Evolutionary conservation across 257 asterid genomes (phyloP), one percentile per base, ranked within the genome.

Genomic region (Lantana camara): DNA sequence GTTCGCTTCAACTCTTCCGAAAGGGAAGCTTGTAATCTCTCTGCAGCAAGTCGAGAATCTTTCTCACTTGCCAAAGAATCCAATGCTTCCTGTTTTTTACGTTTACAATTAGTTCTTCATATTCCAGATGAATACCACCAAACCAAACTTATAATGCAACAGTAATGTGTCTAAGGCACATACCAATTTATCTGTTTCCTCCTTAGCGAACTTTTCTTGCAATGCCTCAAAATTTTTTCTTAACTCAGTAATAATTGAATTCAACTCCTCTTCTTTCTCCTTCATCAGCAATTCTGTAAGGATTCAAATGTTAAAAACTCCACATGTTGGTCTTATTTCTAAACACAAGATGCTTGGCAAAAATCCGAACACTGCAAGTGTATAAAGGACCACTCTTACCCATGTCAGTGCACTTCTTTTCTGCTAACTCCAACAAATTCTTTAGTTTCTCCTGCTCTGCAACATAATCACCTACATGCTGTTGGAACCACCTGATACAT

Each of bases 401-500:
- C 73, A 68, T 69, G 5, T 80, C 86, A 2, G 9, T 57, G 74
- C 77, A 83, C 59, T 78, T 75, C 72, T 83, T 85, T 73, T 85
- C 87, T 12, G 85, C 83, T 21, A 73, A 69, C 57, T 83, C 91
- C 79, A 85, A 51, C 77, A 75, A 62, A 66, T 66, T 72, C 62
- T 76, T 88, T 32, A 88, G 70, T 2, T 74, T 77, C 50, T 80
- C 89, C 59, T 66, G 79, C 75, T 81, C 87, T 32, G 75, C 37
- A 27, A 60, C 75, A 57, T 73, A 72, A 58, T 73, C 74, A 32
- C 73, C 92, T 58, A 85, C 94, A 23, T 75, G 79, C 63, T 81
- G 89, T 42, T 88, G 96, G 73, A 83, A 88, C 96, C 96, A 88
- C 79, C 54, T 81, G 21, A 88, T 58, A 57, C 96, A 83, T 15